Percentiles rank a stretch among this genome's conserved stretches.
Evolutionary conservation across 2,329 filamentous ascomycete genomes (phyloP).

Genomic region (Truncatella angustata): DNA sequence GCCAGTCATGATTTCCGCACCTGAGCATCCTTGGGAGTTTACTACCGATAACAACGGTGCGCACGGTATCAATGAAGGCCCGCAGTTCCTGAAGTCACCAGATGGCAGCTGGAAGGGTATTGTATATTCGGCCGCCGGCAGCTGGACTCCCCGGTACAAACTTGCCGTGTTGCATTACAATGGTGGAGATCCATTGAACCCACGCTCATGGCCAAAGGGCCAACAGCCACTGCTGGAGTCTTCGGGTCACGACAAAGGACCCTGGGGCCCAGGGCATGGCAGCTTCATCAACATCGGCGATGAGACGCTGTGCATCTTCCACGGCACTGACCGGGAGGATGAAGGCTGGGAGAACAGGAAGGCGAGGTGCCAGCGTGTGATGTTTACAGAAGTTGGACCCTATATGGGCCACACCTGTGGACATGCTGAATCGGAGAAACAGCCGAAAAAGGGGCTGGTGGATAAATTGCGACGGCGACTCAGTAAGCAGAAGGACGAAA

Average conservation of each 20-base stretch:
- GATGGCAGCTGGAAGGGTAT: slow-evolving; percentile 28
- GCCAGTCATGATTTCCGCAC: slow-evolving; percentile 21
- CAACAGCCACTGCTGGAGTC: slow-evolving; percentile 24
- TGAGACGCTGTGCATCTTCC: slow-evolving; percentile 27
- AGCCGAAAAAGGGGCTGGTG: not conserved
- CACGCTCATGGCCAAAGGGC: slow-evolving; percentile 26
- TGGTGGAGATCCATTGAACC: slow-evolving; percentile 26
- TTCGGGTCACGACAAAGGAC: slow-evolving; percentile 12
- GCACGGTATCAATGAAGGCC: slow-evolving; percentile 32
- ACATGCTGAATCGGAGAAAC: not conserved
- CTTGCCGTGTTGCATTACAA: slow-evolving; percentile 26
- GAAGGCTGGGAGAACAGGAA: slow-evolving; percentile 29
- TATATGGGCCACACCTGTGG: slow-evolving; percentile 14
- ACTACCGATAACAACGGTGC: slow-evolving; percentile 24
- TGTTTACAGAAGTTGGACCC: slow-evolving; percentile 26
- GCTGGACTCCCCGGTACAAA: slow-evolving; percentile 33
- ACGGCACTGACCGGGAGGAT: slow-evolving; percentile 25
- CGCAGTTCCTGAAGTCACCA: slow-evolving; percentile 28
- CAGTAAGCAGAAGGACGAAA: not conserved
- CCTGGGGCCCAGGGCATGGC: slow-evolving; percentile 29
- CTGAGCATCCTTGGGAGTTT: slow-evolving; percentile 28
- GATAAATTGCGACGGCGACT: not conserved
- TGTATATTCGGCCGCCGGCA: slow-evolving; percentile 28
- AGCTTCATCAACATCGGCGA: slow-evolving; percentile 21
- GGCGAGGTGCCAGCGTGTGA: slow-evolving; percentile 26